These are phyloP conservation scores for Secale cereale DNA, from an alignment of 176 grass and related monocot genomes.

Conservation along the genomic window DNA sequence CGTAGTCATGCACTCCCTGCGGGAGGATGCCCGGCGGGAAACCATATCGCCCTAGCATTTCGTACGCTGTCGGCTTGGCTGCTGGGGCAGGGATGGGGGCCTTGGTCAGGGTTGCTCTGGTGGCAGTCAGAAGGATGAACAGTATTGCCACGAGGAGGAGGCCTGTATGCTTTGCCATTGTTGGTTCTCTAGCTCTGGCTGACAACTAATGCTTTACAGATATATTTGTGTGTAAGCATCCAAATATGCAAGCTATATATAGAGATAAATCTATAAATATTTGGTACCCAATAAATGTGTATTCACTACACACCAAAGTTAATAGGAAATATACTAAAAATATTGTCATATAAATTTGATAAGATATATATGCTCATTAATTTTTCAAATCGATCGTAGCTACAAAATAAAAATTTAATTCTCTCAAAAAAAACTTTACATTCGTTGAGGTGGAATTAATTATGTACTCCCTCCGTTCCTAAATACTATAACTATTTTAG, in stretches of 20 bases:
- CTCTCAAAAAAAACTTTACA: neutral
- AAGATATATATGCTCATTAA: neutral
- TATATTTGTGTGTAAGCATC: neutral
- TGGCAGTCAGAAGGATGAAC: neutral
- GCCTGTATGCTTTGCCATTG: neutral
- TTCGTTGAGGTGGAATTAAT: neutral
- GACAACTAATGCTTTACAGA: neutral
- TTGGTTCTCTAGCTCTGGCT: neutral
- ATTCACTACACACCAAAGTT: neutral
- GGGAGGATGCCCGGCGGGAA: constrained; percentile 67
- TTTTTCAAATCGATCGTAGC: neutral
- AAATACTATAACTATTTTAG: no score
- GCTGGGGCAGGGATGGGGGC: no score
- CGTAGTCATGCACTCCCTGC: neutral
- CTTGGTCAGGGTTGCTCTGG: no score
- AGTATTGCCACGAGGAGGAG: neutral
- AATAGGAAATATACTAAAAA: neutral
- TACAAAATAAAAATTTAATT: neutral
- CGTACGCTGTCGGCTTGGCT: constrained; percentile 23
- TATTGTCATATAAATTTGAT: neutral
- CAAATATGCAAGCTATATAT: neutral
- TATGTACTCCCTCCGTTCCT: neutral
- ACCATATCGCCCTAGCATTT: constrained; percentile 49
- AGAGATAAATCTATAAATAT: neutral
- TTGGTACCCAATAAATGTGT: neutral